These are phyloP conservation scores for Ustulina deusta DNA, from an alignment of 2,329 filamentous ascomycete genomes.

Conservation along the genomic window DNA sequence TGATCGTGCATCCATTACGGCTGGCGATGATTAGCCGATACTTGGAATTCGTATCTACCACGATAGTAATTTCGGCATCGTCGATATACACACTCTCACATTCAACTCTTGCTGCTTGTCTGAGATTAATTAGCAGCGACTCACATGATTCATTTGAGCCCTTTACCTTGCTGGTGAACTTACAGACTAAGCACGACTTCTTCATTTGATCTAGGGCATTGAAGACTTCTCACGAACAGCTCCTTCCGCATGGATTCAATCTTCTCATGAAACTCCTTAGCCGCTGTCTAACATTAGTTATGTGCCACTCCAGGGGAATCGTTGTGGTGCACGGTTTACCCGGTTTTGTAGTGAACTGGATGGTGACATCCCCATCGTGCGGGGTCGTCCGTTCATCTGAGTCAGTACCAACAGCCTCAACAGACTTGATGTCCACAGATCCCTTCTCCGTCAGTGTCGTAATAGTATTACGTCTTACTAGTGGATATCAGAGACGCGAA, in stretches of 20 bases:
- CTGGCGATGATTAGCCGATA: conserved; percentile 44
- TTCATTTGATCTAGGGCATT: conserved; percentile 35
- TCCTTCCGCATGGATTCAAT: conserved; percentile 40
- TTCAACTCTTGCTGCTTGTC: conserved; percentile 41
- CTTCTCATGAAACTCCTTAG: conserved; percentile 32
- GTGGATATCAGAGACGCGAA: background rate
- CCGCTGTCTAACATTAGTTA: conserved; percentile 28
- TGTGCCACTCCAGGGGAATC: background rate
- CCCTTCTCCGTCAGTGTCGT: conserved; percentile 17
- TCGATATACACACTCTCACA: conserved; percentile 42
- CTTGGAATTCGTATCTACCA: conserved; percentile 32
- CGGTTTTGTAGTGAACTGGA: conserved; percentile 40
- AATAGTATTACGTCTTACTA: conserved; percentile 28
- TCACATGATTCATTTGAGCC: background rate
- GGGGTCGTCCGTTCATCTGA: conserved; percentile 17
- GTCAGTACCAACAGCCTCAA: conserved; percentile 27
- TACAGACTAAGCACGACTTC: conserved; percentile 33
- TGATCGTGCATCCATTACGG: conserved; percentile 43
- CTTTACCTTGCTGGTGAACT: background rate
- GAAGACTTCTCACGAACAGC: conserved; percentile 37
- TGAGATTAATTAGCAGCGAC: conserved; percentile 19
- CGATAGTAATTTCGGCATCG: conserved; percentile 43
- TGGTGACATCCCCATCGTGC: conserved; percentile 29
- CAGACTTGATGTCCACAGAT: conserved; percentile 22
- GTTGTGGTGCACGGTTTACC: conserved; percentile 15